Evolutionary conservation across 108 stramenopile species (phyloP).

Genomic region (Pseudonitzschia delicatissima): DNA sequence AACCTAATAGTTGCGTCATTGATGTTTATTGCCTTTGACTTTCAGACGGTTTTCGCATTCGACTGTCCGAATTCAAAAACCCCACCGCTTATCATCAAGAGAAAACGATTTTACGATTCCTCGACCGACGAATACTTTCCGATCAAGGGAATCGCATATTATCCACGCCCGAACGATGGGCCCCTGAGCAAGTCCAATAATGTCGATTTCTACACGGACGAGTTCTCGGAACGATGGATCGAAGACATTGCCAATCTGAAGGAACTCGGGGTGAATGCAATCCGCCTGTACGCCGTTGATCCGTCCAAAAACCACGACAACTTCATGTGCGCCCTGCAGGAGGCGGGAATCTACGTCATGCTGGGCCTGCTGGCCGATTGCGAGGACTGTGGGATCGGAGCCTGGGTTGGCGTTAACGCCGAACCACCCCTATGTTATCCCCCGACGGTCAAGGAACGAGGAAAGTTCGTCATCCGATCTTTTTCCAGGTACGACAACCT

Average conservation of each 20-base stretch:
- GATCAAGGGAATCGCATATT: slow-evolving; percentile 48
- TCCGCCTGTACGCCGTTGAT: slow-evolving; percentile 45
- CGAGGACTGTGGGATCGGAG: slow-evolving; percentile 30
- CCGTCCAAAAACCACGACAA: slow-evolving; percentile 35
- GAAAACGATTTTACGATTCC: slow-evolving; percentile 42
- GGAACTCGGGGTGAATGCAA: slow-evolving; percentile 41
- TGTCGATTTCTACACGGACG: slow-evolving; percentile 44
- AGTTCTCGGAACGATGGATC: slow-evolving; percentile 36
- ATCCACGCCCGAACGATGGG: slow-evolving; percentile 48
- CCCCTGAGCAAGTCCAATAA: slow-evolving; percentile 14
- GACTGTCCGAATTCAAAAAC: slow-evolving; percentile 5
- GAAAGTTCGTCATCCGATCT: slow-evolving; percentile 33
- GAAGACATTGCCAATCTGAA: slow-evolving; percentile 36
- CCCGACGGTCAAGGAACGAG: slow-evolving; percentile 31
- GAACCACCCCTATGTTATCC: slow-evolving; percentile 46
- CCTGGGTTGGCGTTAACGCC: slow-evolving; percentile 9
- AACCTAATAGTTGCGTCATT: too few species aligned
- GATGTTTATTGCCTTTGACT: too few species aligned
- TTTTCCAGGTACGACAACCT: slow-evolving; percentile 46
- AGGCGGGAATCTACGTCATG: slow-evolving; percentile 47
- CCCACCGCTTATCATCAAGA: slow-evolving; percentile 19
- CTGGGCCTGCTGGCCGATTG: slow-evolving; percentile 36
- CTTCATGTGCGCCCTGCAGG: slow-evolving; percentile 48
- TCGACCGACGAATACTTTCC: slow-evolving; percentile 32
- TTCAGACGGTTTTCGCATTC: background rate